phyloP scores from a whole-genome alignment of 2,329 filamentous ascomycete species.

The Pseudocercospora crystallina region DNA sequence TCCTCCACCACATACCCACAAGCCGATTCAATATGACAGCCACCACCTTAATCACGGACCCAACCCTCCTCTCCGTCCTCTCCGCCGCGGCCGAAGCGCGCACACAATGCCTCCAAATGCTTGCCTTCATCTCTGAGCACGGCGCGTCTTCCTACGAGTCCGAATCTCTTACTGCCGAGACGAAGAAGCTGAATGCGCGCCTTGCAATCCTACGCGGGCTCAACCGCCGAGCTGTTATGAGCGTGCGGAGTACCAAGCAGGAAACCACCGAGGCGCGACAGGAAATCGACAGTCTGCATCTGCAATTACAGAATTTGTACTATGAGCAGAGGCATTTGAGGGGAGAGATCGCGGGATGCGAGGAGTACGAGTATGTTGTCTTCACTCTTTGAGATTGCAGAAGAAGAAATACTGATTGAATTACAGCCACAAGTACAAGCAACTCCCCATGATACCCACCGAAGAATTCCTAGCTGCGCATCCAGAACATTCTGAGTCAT shows the following conservation, averaged over 20 bases:
- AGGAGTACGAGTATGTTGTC: constrained; percentile 77
- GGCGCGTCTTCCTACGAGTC: constrained; percentile 44
- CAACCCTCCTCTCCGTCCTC: constrained; percentile 66
- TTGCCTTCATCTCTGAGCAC: constrained; percentile 54
- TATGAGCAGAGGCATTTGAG: constrained; percentile 92
- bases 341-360: constrained; percentile 86
- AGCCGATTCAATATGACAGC: constrained; percentile 1
- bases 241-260: constrained; percentile 81
- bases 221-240: constrained; percentile 77
- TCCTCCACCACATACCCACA: not conserved
- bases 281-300: constrained; percentile 86
- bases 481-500: constrained; percentile 69
- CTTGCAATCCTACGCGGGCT: constrained; percentile 77
- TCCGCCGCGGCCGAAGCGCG: constrained; percentile 72
- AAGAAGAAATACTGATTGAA: too few species aligned
- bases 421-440: constrained; percentile 52
- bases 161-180: constrained; percentile 46
- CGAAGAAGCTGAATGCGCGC: constrained; percentile 76
- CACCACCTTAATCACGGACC: constrained; percentile 56
- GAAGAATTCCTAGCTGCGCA: constrained; percentile 77
- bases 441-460: constrained; percentile 78
- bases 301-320: constrained; percentile 92
- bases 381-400: not conserved
- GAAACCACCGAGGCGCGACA: constrained; percentile 82
- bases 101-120: constrained; percentile 63